These are phyloP conservation scores for Pseudevernia furfuracea DNA, from an alignment of 495 filamentous ascomycete genomes.

Conservation along the genomic window DNA sequence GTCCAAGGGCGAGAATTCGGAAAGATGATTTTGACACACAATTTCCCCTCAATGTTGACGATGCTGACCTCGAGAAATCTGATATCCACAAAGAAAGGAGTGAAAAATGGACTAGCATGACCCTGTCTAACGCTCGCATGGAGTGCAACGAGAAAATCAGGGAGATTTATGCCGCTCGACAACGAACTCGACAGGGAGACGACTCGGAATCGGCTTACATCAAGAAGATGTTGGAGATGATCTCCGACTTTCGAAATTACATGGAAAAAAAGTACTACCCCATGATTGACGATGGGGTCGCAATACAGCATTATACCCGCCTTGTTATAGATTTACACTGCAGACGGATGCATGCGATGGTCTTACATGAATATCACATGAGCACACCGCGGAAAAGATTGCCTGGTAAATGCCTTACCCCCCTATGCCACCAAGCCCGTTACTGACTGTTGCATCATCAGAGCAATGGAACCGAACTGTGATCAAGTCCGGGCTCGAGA, in stretches of 20 bases:
- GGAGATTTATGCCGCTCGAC: conserved; percentile 53
- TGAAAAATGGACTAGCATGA: conserved; percentile 55
- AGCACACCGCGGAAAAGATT: conserved; percentile 43
- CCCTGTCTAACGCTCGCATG: conserved; percentile 57
- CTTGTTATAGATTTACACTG: conserved; percentile 55
- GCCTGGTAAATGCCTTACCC: conserved; percentile 18
- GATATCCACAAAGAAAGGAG: conserved; percentile 40
- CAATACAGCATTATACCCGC: conserved; percentile 50
- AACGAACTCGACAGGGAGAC: conserved; percentile 51
- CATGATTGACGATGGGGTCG: conserved; percentile 43
- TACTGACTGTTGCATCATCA: conserved; percentile 8
- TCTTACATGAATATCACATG: conserved; percentile 57
- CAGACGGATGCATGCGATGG: conserved; percentile 53
- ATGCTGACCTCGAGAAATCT: conserved; percentile 44
- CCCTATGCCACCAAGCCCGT: background rate
- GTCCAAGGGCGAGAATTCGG: conserved; percentile 58
- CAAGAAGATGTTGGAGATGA: conserved; percentile 42
- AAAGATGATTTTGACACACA: conserved; percentile 64
- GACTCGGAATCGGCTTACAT: conserved; percentile 29
- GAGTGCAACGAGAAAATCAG: conserved; percentile 69
- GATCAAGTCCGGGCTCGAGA: conserved; percentile 29
- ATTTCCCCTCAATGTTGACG: conserved; percentile 59
- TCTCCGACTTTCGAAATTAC: conserved; percentile 51
- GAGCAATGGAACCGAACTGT: conserved; percentile 31
- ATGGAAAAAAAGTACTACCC: conserved; percentile 54